Evolutionary conservation across 2,329 filamentous ascomycete species (phyloP), one percentile per base, ranked within the genome.

Genomic region (Cordyceps pruinosa): DNA sequence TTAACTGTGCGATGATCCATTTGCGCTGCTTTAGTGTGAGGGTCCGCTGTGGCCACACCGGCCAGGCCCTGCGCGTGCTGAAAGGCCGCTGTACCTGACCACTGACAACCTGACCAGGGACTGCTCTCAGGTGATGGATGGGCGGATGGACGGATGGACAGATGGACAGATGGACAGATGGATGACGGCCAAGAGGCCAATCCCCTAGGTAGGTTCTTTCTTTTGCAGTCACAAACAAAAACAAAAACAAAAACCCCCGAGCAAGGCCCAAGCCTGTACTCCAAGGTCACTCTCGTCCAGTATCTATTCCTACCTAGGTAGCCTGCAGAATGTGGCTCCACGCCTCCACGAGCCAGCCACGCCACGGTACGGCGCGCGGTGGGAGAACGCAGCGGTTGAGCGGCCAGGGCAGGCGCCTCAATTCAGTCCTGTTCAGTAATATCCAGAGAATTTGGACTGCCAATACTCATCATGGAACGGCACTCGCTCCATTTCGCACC

Each of bases 351-450:
- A 34, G 23, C 44, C 32, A 56, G 23, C 44, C 44, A 56, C 45
- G 45, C 44, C 35, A 42, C 53, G 53, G 52, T 56, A 56, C 53
- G 53, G 53, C 53, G 48, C 53, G 53, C 26, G 25, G 41, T 19
- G 37, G 37, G 37, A 19, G n/a, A n/a, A n/a, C n/a, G n/a, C n/a
- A n/a, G n/a, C n/a, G n/a, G n/a, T n/a, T n/a, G n/a, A n/a, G n/a
- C n/a, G n/a, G n/a, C n/a, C n/a, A n/a, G n/a, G n/a, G n/a, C n/a
- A n/a, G n/a, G n/a, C n/a, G n/a, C n/a, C n/a, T n/a, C n/a, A n/a
- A 42, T 25, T 21, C 19, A 10, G 19, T 42, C 39, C 17, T 25
- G 39, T 42, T 42, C 39, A 42, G 39, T 25, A 23, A 25, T 41
- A 17, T 8, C 19, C 21, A 42, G 39, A 42, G 9, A 23, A 15